Conservation (phyloP, 2,329 filamentous ascomycete species). For the Cytospora piceicola region DNA sequence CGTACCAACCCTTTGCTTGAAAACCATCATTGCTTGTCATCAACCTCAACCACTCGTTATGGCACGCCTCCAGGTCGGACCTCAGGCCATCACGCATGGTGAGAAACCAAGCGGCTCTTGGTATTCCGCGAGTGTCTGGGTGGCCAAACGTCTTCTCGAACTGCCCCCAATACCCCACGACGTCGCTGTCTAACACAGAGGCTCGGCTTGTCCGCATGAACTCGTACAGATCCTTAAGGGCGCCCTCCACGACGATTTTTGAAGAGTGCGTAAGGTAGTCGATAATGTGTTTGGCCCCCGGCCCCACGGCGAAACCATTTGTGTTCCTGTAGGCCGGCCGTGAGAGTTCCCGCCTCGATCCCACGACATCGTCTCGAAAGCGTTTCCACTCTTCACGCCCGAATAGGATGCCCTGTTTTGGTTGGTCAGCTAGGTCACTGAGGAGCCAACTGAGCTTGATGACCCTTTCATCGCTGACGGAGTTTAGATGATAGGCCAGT, state of each 20-base stretch:
- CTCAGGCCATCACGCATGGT: slow-evolving; percentile 19
- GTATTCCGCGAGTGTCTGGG: slow-evolving; percentile 14
- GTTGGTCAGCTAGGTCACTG: slow-evolving; percentile 59
- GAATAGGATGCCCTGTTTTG: slow-evolving; percentile 60
- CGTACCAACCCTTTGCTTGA: slow-evolving; percentile 37
- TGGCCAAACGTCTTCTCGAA: slow-evolving; percentile 43
- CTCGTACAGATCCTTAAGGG: slow-evolving; percentile 42
- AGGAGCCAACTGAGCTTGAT: slow-evolving; percentile 56
- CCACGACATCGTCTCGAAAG: slow-evolving; percentile 39
- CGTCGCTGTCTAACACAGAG: slow-evolving; percentile 20
- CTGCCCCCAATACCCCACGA: slow-evolving; percentile 41
- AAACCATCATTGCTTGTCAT: slow-evolving; percentile 31
- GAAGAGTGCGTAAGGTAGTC: slow-evolving; percentile 66
- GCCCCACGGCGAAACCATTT: neutral
- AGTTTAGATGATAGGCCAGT: slow-evolving; percentile 62
- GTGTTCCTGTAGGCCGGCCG: slow-evolving; percentile 21
- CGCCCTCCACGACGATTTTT: slow-evolving; percentile 44
- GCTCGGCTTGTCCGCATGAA: slow-evolving; percentile 13
- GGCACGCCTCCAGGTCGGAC: slow-evolving; percentile 41
- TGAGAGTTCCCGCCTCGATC: slow-evolving; percentile 12
- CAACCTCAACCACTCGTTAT: slow-evolving; percentile 40
- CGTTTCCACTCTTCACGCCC: slow-evolving; percentile 45
- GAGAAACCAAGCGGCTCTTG: slow-evolving; percentile 14
- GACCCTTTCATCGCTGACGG: slow-evolving; percentile 50
- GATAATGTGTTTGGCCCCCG: slow-evolving; percentile 54